These are phyloP conservation scores for Dalbergia oliveri DNA, from an alignment of 306 rosid species.

Conservation along the genomic window DNA sequence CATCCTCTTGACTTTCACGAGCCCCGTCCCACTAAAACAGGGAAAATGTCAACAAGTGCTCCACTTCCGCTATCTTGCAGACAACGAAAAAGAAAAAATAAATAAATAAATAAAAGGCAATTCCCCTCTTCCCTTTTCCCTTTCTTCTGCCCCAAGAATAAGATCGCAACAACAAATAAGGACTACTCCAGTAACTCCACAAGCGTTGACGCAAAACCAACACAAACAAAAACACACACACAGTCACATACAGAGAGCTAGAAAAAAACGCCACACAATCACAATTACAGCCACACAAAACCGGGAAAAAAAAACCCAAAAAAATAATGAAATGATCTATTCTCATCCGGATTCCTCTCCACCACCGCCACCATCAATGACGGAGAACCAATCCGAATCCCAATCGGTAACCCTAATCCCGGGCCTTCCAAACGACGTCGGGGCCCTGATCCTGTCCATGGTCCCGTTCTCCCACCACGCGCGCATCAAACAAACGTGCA, in stretches of 20 bases:
- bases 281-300: neutral
- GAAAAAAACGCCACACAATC: too few relatives aligned
- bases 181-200: too few relatives aligned
- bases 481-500: constrained; percentile 74
- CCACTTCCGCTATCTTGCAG: neutral
- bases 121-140: neutral
- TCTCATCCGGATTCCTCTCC: neutral
- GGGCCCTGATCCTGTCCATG: constrained; percentile 60
- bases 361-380: neutral
- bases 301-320: neutral
- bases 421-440: constrained; percentile 78
- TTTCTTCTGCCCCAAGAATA: too few relatives aligned
- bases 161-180: too few relatives aligned
- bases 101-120: neutral
- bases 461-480: constrained; percentile 69
- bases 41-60: neutral
- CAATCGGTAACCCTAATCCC: constrained; percentile 61
- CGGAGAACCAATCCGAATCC: neutral
- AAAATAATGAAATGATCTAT: neutral
- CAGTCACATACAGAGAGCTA: too few relatives aligned
- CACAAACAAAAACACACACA: too few relatives aligned
- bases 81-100: neutral
- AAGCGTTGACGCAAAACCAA: too few relatives aligned
- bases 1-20: too few relatives aligned
- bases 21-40: too few relatives aligned